A percentile compares a stretch with the other conserved stretches of the same genome.
Evolutionary conservation across 768 basidiomycete species (phyloP).

Genomic region (Omphalotus guepiniiformis): DNA sequence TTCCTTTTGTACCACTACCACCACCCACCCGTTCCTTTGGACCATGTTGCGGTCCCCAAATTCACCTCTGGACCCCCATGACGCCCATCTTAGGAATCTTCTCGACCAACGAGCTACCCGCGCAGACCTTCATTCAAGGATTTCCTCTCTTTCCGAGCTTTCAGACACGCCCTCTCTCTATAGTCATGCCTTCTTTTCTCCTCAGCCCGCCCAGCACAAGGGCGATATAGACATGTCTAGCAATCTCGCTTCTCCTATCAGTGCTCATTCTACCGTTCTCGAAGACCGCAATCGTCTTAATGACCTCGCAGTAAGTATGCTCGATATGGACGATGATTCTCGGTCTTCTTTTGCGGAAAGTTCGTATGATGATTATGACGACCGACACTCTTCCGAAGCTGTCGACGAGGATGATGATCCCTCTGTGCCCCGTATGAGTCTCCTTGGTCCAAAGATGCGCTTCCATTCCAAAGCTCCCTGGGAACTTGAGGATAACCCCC

Average conservation of each 20-base stretch:
- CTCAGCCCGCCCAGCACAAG: slow-evolving; percentile 27
- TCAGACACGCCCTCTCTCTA: slow-evolving; percentile 66
- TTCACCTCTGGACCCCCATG: slow-evolving; percentile 33
- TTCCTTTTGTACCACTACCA: slow-evolving; percentile 10
- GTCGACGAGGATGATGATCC: slow-evolving; percentile 40
- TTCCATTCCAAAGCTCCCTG: slow-evolving; percentile 81
- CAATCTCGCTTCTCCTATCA: slow-evolving; percentile 11
- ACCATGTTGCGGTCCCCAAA: slow-evolving; percentile 39
- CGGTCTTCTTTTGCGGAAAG: slow-evolving; percentile 30
- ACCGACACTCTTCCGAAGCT: slow-evolving; percentile 31
- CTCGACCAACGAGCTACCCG: slow-evolving; percentile 52
- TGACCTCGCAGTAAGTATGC: slow-evolving; percentile 46
- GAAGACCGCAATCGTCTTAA: slow-evolving; percentile 36
- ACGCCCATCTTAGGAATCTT: slow-evolving; percentile 46
- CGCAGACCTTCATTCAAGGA: slow-evolving; percentile 44
- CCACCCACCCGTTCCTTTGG: slow-evolving; percentile 9
- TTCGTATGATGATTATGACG: slow-evolving; percentile 24
- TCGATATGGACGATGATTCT: slow-evolving; percentile 56
- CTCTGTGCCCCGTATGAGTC: slow-evolving; percentile 52
- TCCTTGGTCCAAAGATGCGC: slow-evolving; percentile 80
- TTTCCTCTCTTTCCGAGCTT: slow-evolving; percentile 53
- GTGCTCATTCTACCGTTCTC: slow-evolving; percentile 19
- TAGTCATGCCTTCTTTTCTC: slow-evolving; percentile 56
- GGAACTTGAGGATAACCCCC: slow-evolving; percentile 55
- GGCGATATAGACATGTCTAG: slow-evolving; percentile 9